Percentiles rank a stretch among this genome's conserved stretches.
phyloP scores from a whole-genome alignment of 2,329 filamentous ascomycete species.

The Colletotrichum spaethianum region DNA sequence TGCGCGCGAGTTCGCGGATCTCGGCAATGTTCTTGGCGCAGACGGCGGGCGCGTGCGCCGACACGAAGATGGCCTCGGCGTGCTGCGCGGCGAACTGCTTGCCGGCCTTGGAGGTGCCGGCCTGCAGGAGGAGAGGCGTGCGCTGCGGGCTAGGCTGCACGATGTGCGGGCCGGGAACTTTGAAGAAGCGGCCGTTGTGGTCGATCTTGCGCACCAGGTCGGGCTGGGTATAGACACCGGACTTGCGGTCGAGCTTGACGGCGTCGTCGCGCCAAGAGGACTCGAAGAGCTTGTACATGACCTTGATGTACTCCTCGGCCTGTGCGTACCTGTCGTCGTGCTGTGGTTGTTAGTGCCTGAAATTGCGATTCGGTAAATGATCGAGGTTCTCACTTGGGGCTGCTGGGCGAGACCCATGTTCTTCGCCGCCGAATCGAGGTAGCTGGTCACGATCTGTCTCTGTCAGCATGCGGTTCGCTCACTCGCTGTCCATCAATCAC shows the following conservation, averaged over 20 bases:
- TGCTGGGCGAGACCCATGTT: slow-evolving; percentile 75
- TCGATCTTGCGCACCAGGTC: slow-evolving; percentile 74
- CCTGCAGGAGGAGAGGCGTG: slow-evolving; percentile 79
- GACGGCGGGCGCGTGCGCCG: slow-evolving; percentile 73
- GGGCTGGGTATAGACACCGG: slow-evolving; percentile 68
- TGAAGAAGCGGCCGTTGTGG: slow-evolving; percentile 75
- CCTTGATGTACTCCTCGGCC: slow-evolving; percentile 75
- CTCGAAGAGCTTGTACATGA: slow-evolving; percentile 77
- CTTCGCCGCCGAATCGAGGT: slow-evolving; percentile 77
- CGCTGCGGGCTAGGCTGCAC: slow-evolving; percentile 77
- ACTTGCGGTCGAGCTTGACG: slow-evolving; percentile 70
- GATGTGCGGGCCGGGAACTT: slow-evolving; percentile 75
- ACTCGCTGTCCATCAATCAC: slow-evolving; percentile 29
- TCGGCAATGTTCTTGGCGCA: slow-evolving; percentile 75
- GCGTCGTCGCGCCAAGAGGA: slow-evolving; percentile 78
- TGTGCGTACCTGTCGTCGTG: slow-evolving; percentile 78
- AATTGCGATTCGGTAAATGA: accelerated
- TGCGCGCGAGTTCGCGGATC: slow-evolving; percentile 69
- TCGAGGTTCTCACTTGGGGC: slow-evolving; percentile 48
- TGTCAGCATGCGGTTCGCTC: slow-evolving; percentile 30
- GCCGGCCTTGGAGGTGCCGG: slow-evolving; percentile 76
- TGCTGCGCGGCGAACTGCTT: slow-evolving; percentile 78
- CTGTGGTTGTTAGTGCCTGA: slow-evolving; percentile 41
- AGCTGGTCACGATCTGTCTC: slow-evolving; percentile 75
- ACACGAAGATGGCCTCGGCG: slow-evolving; percentile 80